A percentile compares a stretch with the other conserved stretches of the same genome.
phyloP scores from a whole-genome alignment of 2,329 filamentous ascomycete species.

The Whalleya microplaca region DNA sequence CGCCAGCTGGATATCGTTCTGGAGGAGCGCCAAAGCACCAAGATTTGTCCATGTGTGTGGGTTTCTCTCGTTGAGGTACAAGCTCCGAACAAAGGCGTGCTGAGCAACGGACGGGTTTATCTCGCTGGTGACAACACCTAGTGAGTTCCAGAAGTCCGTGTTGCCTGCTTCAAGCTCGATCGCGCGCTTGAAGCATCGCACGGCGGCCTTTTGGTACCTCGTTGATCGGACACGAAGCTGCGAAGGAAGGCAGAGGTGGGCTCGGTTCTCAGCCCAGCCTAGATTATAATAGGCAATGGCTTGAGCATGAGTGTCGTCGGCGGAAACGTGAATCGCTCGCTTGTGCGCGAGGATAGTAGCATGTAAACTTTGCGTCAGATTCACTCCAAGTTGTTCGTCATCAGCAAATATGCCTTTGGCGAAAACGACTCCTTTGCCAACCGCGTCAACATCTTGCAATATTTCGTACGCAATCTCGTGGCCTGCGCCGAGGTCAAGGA shows the following conservation, averaged over 20 bases:
- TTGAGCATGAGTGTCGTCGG: conserved; percentile 80
- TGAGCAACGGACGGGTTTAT: conserved; percentile 88
- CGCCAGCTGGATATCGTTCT: conserved; percentile 83
- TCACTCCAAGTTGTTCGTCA: conserved; percentile 51
- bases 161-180: conserved; percentile 96
- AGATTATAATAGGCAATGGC: conserved; percentile 97
- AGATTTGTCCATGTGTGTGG: conserved; percentile 89
- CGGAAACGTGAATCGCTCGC: conserved; percentile 74
- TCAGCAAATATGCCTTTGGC: conserved; percentile 50
- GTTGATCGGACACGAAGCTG: conserved; percentile 60
- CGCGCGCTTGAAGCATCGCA: conserved; percentile 90
- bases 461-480: conserved; percentile 59
- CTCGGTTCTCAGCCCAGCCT: conserved; percentile 88
- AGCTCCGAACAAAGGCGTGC: conserved; percentile 87
- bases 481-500: conserved; percentile 61
- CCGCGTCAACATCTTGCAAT: conserved; percentile 71
- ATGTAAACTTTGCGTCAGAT: conserved; percentile 65
- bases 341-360: conserved; percentile 86
- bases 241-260: conserved; percentile 68
- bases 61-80: conserved; percentile 90
- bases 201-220: conserved; percentile 76
- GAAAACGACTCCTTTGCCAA: conserved; percentile 49
- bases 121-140: conserved; percentile 86
- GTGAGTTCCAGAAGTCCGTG: conserved; percentile 93
- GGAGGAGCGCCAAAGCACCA: conserved; percentile 81